Conservation (phyloP, 2,329 filamentous ascomycete species). For the Sphaerulina vaccinii region DNA sequence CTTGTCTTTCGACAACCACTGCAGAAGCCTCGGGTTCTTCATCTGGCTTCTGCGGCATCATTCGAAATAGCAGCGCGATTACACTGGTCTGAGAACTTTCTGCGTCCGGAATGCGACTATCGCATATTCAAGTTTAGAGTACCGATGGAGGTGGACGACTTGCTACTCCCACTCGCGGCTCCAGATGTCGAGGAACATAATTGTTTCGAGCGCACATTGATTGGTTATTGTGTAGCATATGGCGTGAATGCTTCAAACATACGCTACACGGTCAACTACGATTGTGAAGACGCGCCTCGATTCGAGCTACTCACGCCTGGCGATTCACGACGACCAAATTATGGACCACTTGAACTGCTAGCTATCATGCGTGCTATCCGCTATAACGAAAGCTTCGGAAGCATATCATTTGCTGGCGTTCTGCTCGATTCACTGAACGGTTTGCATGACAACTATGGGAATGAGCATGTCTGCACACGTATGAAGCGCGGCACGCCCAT, state of each 20-base stretch:
- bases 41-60: constrained; percentile 63
- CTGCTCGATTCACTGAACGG: constrained; percentile 65
- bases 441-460: constrained; percentile 58
- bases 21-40: constrained; percentile 55
- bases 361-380: constrained; percentile 67
- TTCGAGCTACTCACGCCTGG: constrained; percentile 63
- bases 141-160: constrained; percentile 55
- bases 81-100: constrained; percentile 59
- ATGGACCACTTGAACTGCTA: constrained; percentile 62
- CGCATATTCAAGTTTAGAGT: constrained; percentile 63
- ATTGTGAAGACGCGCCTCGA: constrained; percentile 65
- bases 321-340: constrained; percentile 52
- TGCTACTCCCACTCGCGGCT: constrained; percentile 48
- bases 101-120: constrained; percentile 65
- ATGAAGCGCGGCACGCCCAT: constrained; percentile 59
- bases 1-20: constrained; percentile 61
- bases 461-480: constrained; percentile 61
- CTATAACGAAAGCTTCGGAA: constrained; percentile 68
- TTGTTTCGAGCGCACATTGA: constrained; percentile 65
- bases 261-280: constrained; percentile 59
- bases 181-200: constrained; percentile 59
- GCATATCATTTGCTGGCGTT: constrained; percentile 66
- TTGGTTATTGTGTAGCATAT: constrained; percentile 69
- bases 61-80: constrained; percentile 64
- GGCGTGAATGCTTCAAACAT: constrained; percentile 66